Evolutionary conservation across 805 yeast genomes (phyloP), one percentile per base, ranked within the genome.

Genomic region (Zygosaccharomyces bailii): DNA sequence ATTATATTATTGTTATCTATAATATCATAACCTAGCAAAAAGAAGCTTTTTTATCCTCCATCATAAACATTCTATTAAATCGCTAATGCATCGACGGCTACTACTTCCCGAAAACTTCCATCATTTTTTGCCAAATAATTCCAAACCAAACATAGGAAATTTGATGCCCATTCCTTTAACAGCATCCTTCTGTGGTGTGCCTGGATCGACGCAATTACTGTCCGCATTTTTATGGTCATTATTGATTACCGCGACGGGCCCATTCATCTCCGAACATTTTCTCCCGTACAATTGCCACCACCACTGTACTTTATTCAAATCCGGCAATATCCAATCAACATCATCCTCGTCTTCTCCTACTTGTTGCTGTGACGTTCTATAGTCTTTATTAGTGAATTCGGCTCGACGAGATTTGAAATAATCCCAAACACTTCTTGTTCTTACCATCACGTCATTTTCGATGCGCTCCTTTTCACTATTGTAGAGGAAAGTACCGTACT

Each of bases 341-440:
- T 54, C 39, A 71, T 76, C 27, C 39, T 48, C 47, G 9, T 43
- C 32, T 8, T 38, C 46, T 11, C 69, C 71, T 11, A 65, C 67
- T 66, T n/a, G 54, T 44, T 13, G 18, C 19, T 2, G 46, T 49
- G 3, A 39, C 35, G 7, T 49, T 1, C n/a, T 29, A 42, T 75
- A 87, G 2, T 54, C 57, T 14, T 65, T 63, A 60, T 84, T 85
- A 1, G 74, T 65, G 57, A 90, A 91, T 60, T 90, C 96, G 8
- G 62, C 62, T 14, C 72, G 71, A 18, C 96, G 70, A 4, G 95
- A 85, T 43, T 80, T 71, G 68, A 93, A 91, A 60, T 93, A 90
- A 63, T 90, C 96, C 98, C 98, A 90, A 1, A 85, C 96, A 10
- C 91, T 80, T 25, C 86, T 73, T 0, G 96, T 85, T 9, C 72